phyloP scores from a whole-genome alignment of 2,329 filamentous ascomycete genomes.

The Aspergillus pseudotamarii region DNA sequence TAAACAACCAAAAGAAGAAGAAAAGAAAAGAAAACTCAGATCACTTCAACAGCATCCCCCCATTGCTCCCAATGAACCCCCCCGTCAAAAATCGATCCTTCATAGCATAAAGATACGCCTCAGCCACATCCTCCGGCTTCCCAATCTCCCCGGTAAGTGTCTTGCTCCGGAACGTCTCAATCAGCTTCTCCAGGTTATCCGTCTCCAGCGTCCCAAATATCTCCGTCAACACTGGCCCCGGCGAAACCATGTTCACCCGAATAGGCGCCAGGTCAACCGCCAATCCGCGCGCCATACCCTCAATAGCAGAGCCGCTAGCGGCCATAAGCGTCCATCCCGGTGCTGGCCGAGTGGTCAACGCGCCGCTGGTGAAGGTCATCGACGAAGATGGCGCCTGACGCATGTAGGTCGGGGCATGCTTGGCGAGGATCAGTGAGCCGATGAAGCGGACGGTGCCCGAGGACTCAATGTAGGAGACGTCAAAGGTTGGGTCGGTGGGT shows the following conservation, averaged over 20 bases:
- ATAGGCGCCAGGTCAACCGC: constrained; percentile 48
- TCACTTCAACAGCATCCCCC: constrained; percentile 36
- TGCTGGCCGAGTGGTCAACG: constrained; percentile 36
- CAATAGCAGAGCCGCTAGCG: constrained; percentile 25
- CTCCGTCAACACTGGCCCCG: constrained; percentile 47
- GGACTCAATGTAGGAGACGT: constrained; percentile 20
- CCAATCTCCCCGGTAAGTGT: constrained; percentile 31
- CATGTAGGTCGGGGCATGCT: constrained; percentile 43
- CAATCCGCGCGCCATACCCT: constrained; percentile 41
- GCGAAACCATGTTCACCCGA: constrained; percentile 46
- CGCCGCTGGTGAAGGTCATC: constrained; percentile 46
- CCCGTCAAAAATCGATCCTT: constrained; percentile 46
- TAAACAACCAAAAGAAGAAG: not conserved
- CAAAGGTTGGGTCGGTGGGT: constrained; percentile 30
- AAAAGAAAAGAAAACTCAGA: not conserved
- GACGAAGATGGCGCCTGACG: constrained; percentile 29
- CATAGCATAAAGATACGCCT: constrained; percentile 50
- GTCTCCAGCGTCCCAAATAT: constrained; percentile 28
- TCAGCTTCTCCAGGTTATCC: constrained; percentile 22
- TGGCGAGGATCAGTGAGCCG: constrained; percentile 42
- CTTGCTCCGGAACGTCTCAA: constrained; percentile 27
- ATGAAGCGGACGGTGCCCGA: constrained; percentile 38
- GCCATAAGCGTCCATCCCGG: constrained; percentile 37
- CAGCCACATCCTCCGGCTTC: constrained; percentile 42
- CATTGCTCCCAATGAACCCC: constrained; percentile 35